Percentiles rank a stretch among this genome's conserved stretches.
Conservation (phyloP, 2,329 filamentous ascomycete genomes). For the Hysterium pulicare region DNA sequence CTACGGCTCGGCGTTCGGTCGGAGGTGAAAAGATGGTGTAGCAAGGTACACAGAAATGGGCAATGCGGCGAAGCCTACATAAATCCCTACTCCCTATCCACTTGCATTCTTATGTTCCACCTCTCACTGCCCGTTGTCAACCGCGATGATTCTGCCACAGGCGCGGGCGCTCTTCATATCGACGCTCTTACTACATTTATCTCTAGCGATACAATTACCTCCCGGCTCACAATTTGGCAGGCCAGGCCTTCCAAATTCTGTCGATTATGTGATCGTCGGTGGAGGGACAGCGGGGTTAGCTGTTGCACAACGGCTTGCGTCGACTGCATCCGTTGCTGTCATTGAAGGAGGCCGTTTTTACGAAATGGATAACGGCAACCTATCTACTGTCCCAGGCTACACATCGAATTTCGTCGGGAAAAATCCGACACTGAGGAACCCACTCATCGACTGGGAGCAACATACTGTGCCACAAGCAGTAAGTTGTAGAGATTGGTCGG, state of each 20-base stretch:
- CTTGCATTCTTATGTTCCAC: no score
- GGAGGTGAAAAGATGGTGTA: no score
- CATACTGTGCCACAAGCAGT: conserved; percentile 23
- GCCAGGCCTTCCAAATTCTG: neutral
- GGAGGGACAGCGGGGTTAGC: conserved; percentile 23
- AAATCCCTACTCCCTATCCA: no score
- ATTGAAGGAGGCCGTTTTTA: conserved; percentile 28
- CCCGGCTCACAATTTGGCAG: no score
- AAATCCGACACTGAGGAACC: conserved; percentile 18
- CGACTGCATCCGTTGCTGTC: conserved; percentile 26
- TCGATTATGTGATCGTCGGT: conserved; percentile 14
- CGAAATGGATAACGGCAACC: conserved; percentile 25
- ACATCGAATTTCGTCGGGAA: conserved; percentile 14
- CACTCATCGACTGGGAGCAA: conserved; percentile 28
- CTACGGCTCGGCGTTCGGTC: no score
- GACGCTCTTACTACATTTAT: no score
- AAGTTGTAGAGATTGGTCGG: neutral
- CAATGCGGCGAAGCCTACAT: no score
- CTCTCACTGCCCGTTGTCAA: no score
- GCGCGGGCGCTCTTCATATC: no score
- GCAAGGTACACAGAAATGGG: no score
- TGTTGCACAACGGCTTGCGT: conserved; percentile 19
- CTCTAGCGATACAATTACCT: no score
- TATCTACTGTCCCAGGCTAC: conserved; percentile 23
- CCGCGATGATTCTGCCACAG: no score